Percentiles rank a stretch among this genome's conserved stretches.
phyloP scores from a whole-genome alignment of 169 alveolate species.

The Cryptosporidium viatorum region DNA sequence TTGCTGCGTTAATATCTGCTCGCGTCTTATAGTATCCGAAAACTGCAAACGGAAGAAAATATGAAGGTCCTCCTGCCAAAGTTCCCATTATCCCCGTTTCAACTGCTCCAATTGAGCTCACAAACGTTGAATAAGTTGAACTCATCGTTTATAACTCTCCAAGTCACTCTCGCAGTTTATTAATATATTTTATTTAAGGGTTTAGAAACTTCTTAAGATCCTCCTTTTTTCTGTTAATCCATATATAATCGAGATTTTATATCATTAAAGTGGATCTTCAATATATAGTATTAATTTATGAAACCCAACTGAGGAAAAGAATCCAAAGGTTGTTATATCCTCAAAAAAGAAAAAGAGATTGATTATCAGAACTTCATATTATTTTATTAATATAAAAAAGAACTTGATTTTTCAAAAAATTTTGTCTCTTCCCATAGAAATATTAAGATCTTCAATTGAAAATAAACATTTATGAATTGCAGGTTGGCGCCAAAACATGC shows the following conservation, averaged over 20 bases:
- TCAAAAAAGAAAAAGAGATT: too few species aligned
- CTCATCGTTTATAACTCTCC: neutral
- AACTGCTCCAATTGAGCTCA: slow-evolving; percentile 62
- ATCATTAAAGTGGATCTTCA: too few species aligned
- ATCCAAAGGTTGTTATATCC: too few species aligned
- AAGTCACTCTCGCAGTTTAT: neutral
- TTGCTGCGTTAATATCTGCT: slow-evolving; percentile 17
- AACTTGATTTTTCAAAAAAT: neutral
- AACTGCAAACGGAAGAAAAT: slow-evolving; percentile 59
- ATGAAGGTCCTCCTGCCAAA: slow-evolving; percentile 67
- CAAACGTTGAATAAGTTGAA: slow-evolving; percentile 30
- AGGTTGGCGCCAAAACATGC: slow-evolving; percentile 6
- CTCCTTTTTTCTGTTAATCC: neutral
- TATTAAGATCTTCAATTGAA: slow-evolving; percentile 5
- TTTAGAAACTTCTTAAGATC: neutral
- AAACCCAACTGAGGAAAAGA: neutral
- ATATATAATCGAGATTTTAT: too few species aligned
- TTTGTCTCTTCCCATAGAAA: neutral
- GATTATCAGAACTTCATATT: neutral
- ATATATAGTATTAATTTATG: too few species aligned
- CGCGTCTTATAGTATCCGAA: slow-evolving; percentile 57
- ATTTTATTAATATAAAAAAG: too few species aligned
- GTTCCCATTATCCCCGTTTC: slow-evolving; percentile 72
- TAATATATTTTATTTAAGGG: neutral
- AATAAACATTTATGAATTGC: neutral